Evolutionary conservation across 352 stramenopile genomes (phyloP).

Genomic region (Blastocystis sp.): DNA sequence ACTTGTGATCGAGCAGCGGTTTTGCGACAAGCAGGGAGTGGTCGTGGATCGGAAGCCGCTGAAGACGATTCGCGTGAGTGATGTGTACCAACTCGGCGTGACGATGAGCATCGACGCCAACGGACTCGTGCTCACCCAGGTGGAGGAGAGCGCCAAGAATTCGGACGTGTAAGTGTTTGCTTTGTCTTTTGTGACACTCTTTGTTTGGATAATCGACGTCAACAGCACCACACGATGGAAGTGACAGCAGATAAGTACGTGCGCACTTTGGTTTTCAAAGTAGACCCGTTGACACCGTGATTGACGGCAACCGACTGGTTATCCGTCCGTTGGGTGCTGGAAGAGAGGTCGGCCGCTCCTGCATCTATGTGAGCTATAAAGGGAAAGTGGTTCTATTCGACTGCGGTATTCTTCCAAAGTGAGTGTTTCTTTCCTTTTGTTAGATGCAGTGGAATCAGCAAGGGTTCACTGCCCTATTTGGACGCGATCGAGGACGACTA

Average conservation of each 20-base stretch:
- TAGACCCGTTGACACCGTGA: conserved; percentile 66
- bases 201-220: too few species aligned
- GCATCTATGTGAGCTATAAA: conserved; percentile 98
- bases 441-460: conserved; percentile 79
- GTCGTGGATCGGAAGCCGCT: neutral
- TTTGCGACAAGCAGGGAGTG: neutral
- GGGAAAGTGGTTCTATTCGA: conserved; percentile 95
- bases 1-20: neutral
- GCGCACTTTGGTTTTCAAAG: neutral
- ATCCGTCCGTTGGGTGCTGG: conserved; percentile 93
- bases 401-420: conserved; percentile 84
- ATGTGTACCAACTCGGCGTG: neutral
- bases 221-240: conserved; percentile 13
- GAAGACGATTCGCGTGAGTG: neutral
- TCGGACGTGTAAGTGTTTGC: neutral
- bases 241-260: conserved; percentile 30
- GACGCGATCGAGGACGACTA: conserved; percentile 91
- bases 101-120: neutral
- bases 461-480: conserved; percentile 96
- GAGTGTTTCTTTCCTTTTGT: neutral
- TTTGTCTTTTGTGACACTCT: neutral
- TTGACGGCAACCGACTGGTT: conserved; percentile 78
- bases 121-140: neutral
- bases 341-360: conserved; percentile 98
- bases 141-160: neutral